Evolutionary conservation across 2,329 filamentous ascomycete species (phyloP).

Genomic region (Fusarium sarcochroum): DNA sequence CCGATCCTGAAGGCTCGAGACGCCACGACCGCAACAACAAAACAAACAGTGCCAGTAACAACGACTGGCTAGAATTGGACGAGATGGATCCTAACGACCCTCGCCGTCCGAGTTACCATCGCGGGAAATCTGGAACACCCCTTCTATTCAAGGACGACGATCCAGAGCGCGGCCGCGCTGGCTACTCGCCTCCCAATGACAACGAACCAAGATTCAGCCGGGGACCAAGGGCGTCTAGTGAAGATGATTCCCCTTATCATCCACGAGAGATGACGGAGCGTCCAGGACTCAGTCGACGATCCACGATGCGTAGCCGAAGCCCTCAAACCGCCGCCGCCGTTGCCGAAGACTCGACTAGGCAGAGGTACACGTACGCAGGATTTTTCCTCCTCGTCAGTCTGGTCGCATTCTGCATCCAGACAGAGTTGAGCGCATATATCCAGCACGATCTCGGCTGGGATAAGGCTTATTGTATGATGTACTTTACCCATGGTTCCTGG

Average conservation of each 20-base stretch:
- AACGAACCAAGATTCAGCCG: slow-evolving; percentile 35
- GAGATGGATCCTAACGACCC: slow-evolving; percentile 59
- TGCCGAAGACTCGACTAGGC: slow-evolving; percentile 68
- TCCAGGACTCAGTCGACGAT: slow-evolving; percentile 60
- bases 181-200: slow-evolving; percentile 33
- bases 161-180: slow-evolving; percentile 48
- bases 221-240: slow-evolving; percentile 38
- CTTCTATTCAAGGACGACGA: slow-evolving; percentile 57
- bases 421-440: slow-evolving; percentile 94
- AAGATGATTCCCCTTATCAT: slow-evolving; percentile 47
- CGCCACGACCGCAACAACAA: slow-evolving; percentile 52
- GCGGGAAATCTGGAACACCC: slow-evolving; percentile 61
- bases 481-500: slow-evolving; percentile 97
- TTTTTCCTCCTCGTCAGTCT: slow-evolving; percentile 88
- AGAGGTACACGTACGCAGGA: slow-evolving; percentile 88
- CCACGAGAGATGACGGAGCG: slow-evolving; percentile 46
- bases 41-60: slow-evolving; percentile 53
- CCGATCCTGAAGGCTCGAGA: slow-evolving; percentile 47
- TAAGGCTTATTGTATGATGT: slow-evolving; percentile 99
- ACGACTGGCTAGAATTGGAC: slow-evolving; percentile 43
- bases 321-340: slow-evolving; percentile 66
- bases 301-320: slow-evolving; percentile 82
- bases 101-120: slow-evolving; percentile 62
- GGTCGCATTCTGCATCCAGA: slow-evolving; percentile 92
- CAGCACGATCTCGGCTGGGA: slow-evolving; percentile 94